Percentiles rank a stretch among this genome's conserved stretches.
Evolutionary conservation across 2,329 filamentous ascomycete genomes (phyloP).

Genomic region (Colletotrichum phormii): DNA sequence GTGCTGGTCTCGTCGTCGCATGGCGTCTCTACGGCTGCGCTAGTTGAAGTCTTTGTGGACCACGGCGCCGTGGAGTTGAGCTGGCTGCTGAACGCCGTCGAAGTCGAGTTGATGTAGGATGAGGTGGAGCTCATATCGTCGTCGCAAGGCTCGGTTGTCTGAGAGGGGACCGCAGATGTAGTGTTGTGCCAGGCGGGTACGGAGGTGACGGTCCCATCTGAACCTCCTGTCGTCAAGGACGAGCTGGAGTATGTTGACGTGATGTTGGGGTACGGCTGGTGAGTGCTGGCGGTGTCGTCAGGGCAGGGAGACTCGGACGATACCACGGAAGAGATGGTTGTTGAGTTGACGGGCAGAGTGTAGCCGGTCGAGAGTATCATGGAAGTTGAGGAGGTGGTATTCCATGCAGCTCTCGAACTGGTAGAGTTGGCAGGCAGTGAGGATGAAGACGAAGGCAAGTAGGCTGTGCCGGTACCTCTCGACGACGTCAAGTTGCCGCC

Average conservation of each 20-base stretch:
- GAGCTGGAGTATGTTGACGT: not conserved
- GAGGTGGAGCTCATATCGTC: slow-evolving; percentile 9
- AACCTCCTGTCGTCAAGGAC: not conserved
- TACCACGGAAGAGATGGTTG: not conserved
- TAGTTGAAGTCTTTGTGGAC: not conserved
- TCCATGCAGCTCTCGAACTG: not conserved
- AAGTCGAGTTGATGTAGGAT: not conserved
- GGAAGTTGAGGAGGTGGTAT: not conserved
- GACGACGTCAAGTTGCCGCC: slow-evolving; percentile 24
- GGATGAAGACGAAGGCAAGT: not conserved
- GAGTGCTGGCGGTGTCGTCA: not conserved
- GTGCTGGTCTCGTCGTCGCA: not conserved
- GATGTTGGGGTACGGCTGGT: not conserved
- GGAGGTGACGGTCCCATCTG: not conserved
- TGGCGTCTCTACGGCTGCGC: not conserved
- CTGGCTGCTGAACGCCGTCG: not conserved
- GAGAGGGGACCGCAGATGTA: not conserved
- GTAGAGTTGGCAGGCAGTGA: not conserved
- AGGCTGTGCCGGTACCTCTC: not conserved
- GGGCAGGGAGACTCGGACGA: slow-evolving; percentile 9
- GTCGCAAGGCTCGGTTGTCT: slow-evolving; percentile 19
- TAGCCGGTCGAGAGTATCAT: not conserved
- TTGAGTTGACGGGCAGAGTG: not conserved
- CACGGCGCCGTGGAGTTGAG: not conserved
- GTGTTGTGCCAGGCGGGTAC: not conserved